Evolutionary conservation across 2,329 filamentous ascomycete genomes (phyloP), one percentile per base, ranked within the genome.

Genomic region (Proliferodiscus dingleyae): DNA sequence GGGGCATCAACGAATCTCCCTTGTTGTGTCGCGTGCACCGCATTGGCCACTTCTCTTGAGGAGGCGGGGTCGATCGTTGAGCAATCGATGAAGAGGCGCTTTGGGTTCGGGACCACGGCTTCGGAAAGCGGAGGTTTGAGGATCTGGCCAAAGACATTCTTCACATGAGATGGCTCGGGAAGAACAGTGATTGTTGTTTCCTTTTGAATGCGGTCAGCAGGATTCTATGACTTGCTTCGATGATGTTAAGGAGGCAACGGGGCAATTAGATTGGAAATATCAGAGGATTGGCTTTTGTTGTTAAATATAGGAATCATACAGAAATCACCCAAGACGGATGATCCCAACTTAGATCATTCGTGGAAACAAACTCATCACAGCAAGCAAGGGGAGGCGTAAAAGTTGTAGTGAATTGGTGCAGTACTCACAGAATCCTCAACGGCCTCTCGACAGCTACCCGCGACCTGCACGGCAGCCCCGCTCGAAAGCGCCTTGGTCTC

Each of bases 21-120:
- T 62, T 85, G 78, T 1, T 78, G 73, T 1, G 80, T 80, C 4
- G 77, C 77, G 46, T 73, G 77, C 2, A 94, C 83, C 19, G 77
- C 75, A 50, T 81, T 73, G 18, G 89, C 89, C 4, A 97, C 84
- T 54, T 81, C 77, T 30, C 80, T 80, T 1, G 90, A 96, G 2
- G 89, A 88, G 24, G 81, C 81, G 0, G 90, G 89, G 66, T 97
- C 93, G 62, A 98, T 97, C 13, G 93, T 98, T 3, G 91, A 97
- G 66, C 87, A 91, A 67, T 98, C 93, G 62, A 98, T 93, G 66
- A 95, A 96, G 47, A 96, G 70, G 30, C 89, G 83, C 47, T 83
- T 71, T 41, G 74, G 75, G 32, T 71, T 69, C 2, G 71, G 56
- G 0, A 74, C 64, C 1, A 69, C 63, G 16, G 73, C 61, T 24